Evolutionary conservation across 2,329 filamentous ascomycete genomes (phyloP), one percentile per base, ranked within the genome.

Genomic region (Bimuria novae-zelandiae): DNA sequence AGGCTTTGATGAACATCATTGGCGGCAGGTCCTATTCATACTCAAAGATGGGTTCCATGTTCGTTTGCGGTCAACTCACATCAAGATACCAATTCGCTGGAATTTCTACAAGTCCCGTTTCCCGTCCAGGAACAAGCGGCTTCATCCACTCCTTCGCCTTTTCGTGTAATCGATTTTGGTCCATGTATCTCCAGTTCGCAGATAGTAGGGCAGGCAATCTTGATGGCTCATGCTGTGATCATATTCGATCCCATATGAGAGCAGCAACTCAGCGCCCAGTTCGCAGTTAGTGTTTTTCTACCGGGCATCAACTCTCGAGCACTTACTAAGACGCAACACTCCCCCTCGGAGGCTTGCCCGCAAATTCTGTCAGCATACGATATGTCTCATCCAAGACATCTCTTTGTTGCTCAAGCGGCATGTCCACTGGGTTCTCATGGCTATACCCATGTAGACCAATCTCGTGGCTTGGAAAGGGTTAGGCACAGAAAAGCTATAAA

Each of bases 331-430:
- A 89, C 0, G 88, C 89, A 0, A 91, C 88, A 40, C 82, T 87
- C 0, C 89, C 89, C 1, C 87, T 76, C 0, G 89, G 89, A 1
- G 85, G 86, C 73, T 89, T 90, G 4, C 88, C 67, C 33, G 81
- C 82, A 63, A 92, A 88, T 0, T 87, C 84, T 0, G 84, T 89
- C 36, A 90, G 79, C 70, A 90, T 79, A n/a, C 80, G 79, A 64
- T 86, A 90, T 19, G 87, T 90, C 72, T 89, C 89, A 63, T 89
- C 85, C 3, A 93, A 80, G 10, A 92, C 86, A 52, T 89, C 87
- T 10, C 81, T 81, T 70, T 92, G 89, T 73, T 92, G 89, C 65
- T 91, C 88, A 1, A 89, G 67, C 0, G 81, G 88, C 87, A 91
- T 89, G 49, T 86, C 82, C 0, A 78, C 79, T 0, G 88, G 87